Conservation (phyloP, 2,329 filamentous ascomycete genomes). For the Fusarium marasasianum region DNA sequence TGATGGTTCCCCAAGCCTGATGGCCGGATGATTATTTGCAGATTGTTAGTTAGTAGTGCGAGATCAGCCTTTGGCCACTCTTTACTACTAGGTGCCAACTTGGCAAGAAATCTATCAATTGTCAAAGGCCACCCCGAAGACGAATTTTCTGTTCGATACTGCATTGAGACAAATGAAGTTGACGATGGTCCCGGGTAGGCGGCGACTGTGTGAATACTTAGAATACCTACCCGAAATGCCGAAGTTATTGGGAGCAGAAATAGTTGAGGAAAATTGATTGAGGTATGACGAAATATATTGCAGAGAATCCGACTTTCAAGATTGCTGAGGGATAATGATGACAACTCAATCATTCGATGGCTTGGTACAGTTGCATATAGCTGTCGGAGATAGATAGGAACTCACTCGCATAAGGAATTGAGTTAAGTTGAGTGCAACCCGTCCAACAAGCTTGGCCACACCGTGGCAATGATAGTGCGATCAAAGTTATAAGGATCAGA, state of each 20-base stretch:
- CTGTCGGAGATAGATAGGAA: slow-evolving; percentile 20
- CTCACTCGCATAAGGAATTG: slow-evolving; percentile 13
- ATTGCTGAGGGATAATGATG: slow-evolving; percentile 22
- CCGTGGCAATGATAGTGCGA: slow-evolving; percentile 31
- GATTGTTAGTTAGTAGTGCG: background rate
- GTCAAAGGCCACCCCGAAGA: slow-evolving; percentile 11
- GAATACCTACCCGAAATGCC: background rate
- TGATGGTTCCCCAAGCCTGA: background rate
- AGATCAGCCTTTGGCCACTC: background rate
- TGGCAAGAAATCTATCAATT: background rate
- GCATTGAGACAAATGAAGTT: background rate
- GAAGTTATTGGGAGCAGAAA: slow-evolving; percentile 4
- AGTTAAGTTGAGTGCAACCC: slow-evolving; percentile 35
- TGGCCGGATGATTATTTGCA: slow-evolving; percentile 2
- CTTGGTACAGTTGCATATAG: background rate
- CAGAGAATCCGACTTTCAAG: background rate
- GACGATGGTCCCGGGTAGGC: slow-evolving; percentile 14
- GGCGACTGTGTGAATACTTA: background rate
- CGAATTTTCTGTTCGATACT: slow-evolving; percentile 8
- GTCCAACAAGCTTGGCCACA: slow-evolving; percentile 16
- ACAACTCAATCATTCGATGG: slow-evolving; percentile 20
- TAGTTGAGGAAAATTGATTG: background rate
- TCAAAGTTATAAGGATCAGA: slow-evolving; percentile 15
- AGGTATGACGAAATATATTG: slow-evolving; percentile 22
- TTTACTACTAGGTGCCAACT: background rate